A percentile compares a stretch with the other conserved stretches of the same genome.
These are phyloP conservation scores for Tilletia indica DNA, from an alignment of 1,284 basidiomycete species.

Conservation along the genomic window DNA sequence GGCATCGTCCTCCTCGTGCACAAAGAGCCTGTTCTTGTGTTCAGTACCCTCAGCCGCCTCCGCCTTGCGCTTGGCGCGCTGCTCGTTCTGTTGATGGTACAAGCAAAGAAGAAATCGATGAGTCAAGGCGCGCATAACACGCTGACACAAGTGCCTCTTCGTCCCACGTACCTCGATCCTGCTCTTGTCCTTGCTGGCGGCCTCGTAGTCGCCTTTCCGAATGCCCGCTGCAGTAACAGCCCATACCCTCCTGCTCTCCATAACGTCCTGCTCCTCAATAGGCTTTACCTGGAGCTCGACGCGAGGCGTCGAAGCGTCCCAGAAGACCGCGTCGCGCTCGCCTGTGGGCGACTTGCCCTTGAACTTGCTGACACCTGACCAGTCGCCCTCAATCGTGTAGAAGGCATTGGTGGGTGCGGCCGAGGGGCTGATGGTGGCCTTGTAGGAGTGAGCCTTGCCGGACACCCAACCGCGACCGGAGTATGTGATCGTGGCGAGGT, in stretches of 20 bases:
- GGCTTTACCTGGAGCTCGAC: conserved; percentile 71
- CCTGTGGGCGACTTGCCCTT: conserved; percentile 39
- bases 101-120: neutral
- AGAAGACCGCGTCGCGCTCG: conserved; percentile 58
- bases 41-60: conserved; percentile 70
- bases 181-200: conserved; percentile 83
- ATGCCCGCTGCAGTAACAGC: conserved; percentile 84
- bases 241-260: conserved; percentile 87
- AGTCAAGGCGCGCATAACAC: neutral
- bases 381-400: conserved; percentile 78
- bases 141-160: too few relatives aligned
- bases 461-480: conserved; percentile 90
- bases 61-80: conserved; percentile 81
- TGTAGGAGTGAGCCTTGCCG: conserved; percentile 89
- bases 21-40: conserved; percentile 64
- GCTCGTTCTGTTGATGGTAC: conserved; percentile 67
- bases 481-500: conserved; percentile 69
- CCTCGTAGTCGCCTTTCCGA: conserved; percentile 82
- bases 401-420: conserved; percentile 57
- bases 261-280: conserved; percentile 70
- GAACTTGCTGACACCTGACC: conserved; percentile 71
- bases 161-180: conserved; percentile 67
- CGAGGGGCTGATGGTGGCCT: conserved; percentile 68
- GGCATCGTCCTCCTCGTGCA: conserved; percentile 52
- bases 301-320: conserved; percentile 60